These are phyloP conservation scores for Jatropha curcas DNA, from an alignment of 345 rosid genomes.

Conservation along the genomic window DNA sequence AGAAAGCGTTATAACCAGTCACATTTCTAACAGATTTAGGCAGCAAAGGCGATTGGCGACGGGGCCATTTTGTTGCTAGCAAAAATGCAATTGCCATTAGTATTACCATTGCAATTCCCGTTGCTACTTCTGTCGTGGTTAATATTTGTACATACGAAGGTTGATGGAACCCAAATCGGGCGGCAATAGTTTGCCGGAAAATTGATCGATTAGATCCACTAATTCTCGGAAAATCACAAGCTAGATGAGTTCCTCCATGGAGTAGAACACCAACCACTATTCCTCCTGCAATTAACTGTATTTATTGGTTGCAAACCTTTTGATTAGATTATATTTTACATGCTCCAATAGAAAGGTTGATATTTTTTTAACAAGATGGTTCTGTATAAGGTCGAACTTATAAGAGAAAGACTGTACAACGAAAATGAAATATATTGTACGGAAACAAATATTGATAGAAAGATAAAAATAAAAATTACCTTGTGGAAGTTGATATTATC, in stretches of 20 bases:
- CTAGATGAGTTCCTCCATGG: slow-evolving; percentile 62
- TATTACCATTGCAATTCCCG: slow-evolving; percentile 56
- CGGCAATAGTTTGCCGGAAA: slow-evolving; percentile 44
- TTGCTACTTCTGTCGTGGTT: slow-evolving; percentile 48
- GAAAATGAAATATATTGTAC: too few relatives aligned
- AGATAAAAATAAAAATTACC: slow-evolving; percentile 20
- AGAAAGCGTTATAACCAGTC: slow-evolving; percentile 53
- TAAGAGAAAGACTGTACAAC: too few relatives aligned
- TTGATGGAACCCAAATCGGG: slow-evolving; percentile 47
- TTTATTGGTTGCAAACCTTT: too few relatives aligned
- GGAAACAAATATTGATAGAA: too few relatives aligned
- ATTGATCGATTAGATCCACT: slow-evolving; percentile 33
- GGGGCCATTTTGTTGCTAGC: slow-evolving; percentile 58
- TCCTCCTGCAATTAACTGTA: slow-evolving; percentile 55
- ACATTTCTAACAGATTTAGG: slow-evolving; percentile 48
- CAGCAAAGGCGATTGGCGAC: slow-evolving; percentile 39
- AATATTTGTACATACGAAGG: slow-evolving; percentile 48
- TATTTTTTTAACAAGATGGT: too few relatives aligned
- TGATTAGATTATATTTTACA: too few relatives aligned
- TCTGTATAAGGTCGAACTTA: too few relatives aligned
- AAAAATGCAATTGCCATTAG: slow-evolving; percentile 52
- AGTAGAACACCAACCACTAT: slow-evolving; percentile 54
- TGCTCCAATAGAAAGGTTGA: too few relatives aligned
- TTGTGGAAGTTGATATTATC: slow-evolving; percentile 62
- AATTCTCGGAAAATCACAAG: slow-evolving; percentile 58